phyloP scores from a whole-genome alignment of 345 rosid genomes.

The Moringa oleifera region DNA sequence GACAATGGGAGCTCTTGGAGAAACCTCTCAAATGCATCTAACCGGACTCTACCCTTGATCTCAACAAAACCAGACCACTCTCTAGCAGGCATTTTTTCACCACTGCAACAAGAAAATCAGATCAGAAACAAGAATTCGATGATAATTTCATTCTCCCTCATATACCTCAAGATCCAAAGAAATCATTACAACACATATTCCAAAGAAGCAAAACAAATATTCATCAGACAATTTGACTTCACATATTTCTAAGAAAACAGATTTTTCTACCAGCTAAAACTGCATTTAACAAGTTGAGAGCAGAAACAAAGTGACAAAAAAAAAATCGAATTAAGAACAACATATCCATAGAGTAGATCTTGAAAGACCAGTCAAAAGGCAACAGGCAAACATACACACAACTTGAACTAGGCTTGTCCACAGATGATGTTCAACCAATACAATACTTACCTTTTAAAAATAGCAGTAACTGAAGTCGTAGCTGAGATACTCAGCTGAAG shows the following conservation, averaged over 20 bases:
- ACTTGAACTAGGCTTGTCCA: slow-evolving; percentile 4
- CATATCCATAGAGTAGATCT: no score
- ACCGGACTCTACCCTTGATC: slow-evolving; percentile 90
- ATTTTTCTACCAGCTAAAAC: no score
- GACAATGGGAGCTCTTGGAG: slow-evolving; percentile 93
- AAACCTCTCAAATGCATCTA: slow-evolving; percentile 91
- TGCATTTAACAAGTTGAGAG: no score
- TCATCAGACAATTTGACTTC: neutral
- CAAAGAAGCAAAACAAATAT: neutral
- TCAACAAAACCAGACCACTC: slow-evolving; percentile 72
- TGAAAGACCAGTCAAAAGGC: no score
- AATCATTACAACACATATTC: neutral
- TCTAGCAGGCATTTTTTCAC: slow-evolving; percentile 59
- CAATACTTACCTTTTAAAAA: slow-evolving; percentile 64
- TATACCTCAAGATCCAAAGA: neutral
- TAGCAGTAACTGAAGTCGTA: slow-evolving; percentile 45
- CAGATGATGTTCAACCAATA: neutral
- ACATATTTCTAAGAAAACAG: neutral
- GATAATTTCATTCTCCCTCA: neutral
- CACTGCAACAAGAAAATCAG: slow-evolving; percentile 43
- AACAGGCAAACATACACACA: neutral
- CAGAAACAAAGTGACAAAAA: no score
- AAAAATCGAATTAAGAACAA: neutral
- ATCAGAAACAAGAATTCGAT: slow-evolving; percentile 1
- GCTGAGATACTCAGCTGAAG: slow-evolving; percentile 58